Base-by-base conservation (phyloP, 2,329 filamentous ascomycete genomes). In the Talaromyces sp. region DNA sequence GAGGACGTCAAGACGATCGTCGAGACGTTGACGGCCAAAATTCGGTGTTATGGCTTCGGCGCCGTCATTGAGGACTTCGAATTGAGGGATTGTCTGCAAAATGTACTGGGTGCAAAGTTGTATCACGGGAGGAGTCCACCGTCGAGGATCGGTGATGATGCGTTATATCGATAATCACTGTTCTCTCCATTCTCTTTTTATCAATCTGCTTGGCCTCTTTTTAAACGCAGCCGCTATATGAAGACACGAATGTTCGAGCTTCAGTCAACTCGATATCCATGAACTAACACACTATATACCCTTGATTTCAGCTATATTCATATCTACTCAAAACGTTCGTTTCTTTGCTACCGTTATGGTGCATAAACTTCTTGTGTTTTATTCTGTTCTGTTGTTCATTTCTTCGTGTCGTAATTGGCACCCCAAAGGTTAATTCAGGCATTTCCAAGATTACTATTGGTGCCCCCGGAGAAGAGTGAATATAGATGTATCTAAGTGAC, bases 11-110 rank as follows among this genome's bases (percentile, higher is more conserved):
- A 84, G 68, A 83, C 81, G 66, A 81, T 97, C 67, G 87, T 89
- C 58, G 86, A 88, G 58, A 90, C 92, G 63, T 81, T 98, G 62
- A 81, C 85, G 69, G 83, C 84, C 62, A 97, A 96, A 78, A 87
- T 96, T 63, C 85, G 92, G 66, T 98, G 95, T 75, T 97, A 97
- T 76, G 95, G 95, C 5, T 90, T 90, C 68, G 87, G 87, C 33
- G 87, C 87, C 35, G 87, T 89, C 0, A 78, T 90, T 64, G 87
- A 90, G 72, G 86, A 89, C 66, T 90, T 89, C 63, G 82, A 84
- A 69, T 76, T 84, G 42, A 76, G 78, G 57, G 93, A 96, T 77
- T 91, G 91, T 23, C 76, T 96, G 61, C 88, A 88, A 71, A 88
- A 83, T 40, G 82, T 92, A 25, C 81, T 92, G 66, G 86, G 73